phyloP scores from a whole-genome alignment of 331 rosid genomes.

The Pyrus hybrid region DNA sequence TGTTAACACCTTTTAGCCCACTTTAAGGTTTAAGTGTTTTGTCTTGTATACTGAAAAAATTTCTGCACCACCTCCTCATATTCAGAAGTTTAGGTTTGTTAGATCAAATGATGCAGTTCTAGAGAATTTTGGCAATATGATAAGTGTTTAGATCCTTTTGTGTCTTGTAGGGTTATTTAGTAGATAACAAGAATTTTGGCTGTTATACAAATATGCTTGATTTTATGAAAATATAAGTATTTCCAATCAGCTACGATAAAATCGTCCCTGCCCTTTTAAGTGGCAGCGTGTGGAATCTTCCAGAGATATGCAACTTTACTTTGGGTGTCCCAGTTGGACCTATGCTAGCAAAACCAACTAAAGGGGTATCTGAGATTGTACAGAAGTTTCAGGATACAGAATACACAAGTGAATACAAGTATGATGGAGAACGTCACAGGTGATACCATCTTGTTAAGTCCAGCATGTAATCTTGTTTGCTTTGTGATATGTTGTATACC shows the following conservation, averaged over 20 bases:
- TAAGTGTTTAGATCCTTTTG: not conserved
- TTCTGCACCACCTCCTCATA: conserved; percentile 49
- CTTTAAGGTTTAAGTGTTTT: conserved; percentile 3
- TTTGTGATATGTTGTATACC: conserved; percentile 4
- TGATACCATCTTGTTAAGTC: conserved; percentile 24
- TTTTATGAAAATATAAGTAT: not conserved
- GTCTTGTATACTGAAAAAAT: conserved; percentile 49
- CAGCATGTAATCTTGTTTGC: not conserved
- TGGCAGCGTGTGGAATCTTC: conserved; percentile 76
- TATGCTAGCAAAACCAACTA: conserved; percentile 89
- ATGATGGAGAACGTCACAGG: conserved; percentile 97
- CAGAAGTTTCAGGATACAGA: conserved; percentile 72
- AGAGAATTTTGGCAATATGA: not conserved
- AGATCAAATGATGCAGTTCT: not conserved
- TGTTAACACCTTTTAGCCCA: conserved; percentile 11
- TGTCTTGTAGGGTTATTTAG: not conserved
- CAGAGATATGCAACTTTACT: conserved; percentile 57
- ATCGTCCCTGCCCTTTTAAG: conserved; percentile 66
- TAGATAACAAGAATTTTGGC: not conserved
- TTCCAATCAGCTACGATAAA: conserved; percentile 33
- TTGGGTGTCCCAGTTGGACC: conserved; percentile 91
- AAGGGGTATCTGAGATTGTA: conserved; percentile 68
- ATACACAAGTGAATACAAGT: conserved; percentile 88
- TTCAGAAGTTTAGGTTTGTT: conserved; percentile 31
- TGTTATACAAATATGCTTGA: not conserved